Conservation (phyloP, 2,329 filamentous ascomycete genomes). For the Dothideomycetes sp. region DNA sequence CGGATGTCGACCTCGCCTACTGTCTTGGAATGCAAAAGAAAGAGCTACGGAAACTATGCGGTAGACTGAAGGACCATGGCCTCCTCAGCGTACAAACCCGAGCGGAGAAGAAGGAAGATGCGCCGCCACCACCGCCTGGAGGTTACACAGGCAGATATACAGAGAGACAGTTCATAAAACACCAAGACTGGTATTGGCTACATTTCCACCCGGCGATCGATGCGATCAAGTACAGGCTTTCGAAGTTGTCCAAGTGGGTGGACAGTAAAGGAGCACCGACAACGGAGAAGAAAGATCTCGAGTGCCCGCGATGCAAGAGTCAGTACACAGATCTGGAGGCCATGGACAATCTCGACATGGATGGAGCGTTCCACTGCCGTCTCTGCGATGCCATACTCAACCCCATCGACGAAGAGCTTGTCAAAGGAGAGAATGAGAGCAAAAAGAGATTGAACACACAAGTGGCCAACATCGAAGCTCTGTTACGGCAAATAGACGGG, state of each 20-base stretch:
- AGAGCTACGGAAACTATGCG: conserved; percentile 81
- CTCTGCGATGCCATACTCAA: conserved; percentile 60
- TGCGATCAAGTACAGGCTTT: conserved; percentile 89
- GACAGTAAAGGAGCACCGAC: conserved; percentile 73
- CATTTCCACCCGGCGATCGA: conserved; percentile 92
- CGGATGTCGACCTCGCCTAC: conserved; percentile 79
- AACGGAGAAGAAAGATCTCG: conserved; percentile 80
- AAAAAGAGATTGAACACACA: conserved; percentile 68
- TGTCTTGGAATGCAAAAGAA: conserved; percentile 86
- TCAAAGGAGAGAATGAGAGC: conserved; percentile 47
- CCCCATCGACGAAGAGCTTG: conserved; percentile 53
- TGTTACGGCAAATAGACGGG: conserved; percentile 69
- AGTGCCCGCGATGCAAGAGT: conserved; percentile 69
- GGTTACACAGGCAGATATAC: conserved; percentile 20
- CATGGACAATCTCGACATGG: conserved; percentile 58
- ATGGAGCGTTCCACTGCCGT: conserved; percentile 63
- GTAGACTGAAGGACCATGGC: conserved; percentile 74
- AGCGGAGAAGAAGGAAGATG: conserved; percentile 27
- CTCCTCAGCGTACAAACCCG: conserved; percentile 68
- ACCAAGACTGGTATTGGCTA: conserved; percentile 90
- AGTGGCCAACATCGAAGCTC: conserved; percentile 67
- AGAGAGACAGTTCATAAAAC: conserved; percentile 23
- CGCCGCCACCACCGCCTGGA: conserved; percentile 17
- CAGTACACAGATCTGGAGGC: conserved; percentile 90
- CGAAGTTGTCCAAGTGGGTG: conserved; percentile 78